Base-by-base conservation (phyloP, 495 filamentous ascomycete genomes). In the Penicillium ucsense region DNA sequence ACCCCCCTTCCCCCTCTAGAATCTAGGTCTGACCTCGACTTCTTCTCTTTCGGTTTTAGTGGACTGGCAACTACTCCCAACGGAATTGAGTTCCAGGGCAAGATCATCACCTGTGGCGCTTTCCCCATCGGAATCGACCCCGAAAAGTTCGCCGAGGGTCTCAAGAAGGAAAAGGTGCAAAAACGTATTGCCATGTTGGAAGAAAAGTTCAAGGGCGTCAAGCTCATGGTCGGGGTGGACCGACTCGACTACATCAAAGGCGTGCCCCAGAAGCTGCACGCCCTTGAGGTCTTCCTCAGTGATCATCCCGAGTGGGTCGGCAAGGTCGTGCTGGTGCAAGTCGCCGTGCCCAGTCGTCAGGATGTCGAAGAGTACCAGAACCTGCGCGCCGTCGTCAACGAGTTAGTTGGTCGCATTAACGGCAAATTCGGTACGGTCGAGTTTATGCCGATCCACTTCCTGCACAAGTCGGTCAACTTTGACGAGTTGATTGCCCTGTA, bases 311-410 rank as follows among this genome's bases (percentile, higher is more conserved):
- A 98, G 68, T 95, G 89, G 89, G 88, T 96, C 43, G 91, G 91
- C 38, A 95, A 94, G 66, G 89, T 98, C n/a, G 89, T 96, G 6
- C 76, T 98, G 6, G 88, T 98, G 4, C 91, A 98, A 65, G 90
- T 98, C 8, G 91, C 91, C 3, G 89, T 98, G 4, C 91, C 91
- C 2, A 91, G 85, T 54, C 78, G 91, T 42, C 85, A 92, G 53
- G 92, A 98, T 65, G 91, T 98, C 36, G 90, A 98, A 57, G 91
- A 96, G 59, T 98, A 98, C 57, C 92, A 96, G 62, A 95, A 96
- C 61, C 69, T 98, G 45, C 78, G 91, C 6, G 88, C 88, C 9
- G 86, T 94, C 6, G 89, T 96, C 52, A 96, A 96, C 59, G 91
- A 96, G 63, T 74, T 96, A 5, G 89, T 96, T 8, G 91, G 92